A percentile compares a stretch with the other conserved stretches of the same genome.
Conservation (phyloP, 805 yeast genomes). For the Ogataea siamensis region DNA sequence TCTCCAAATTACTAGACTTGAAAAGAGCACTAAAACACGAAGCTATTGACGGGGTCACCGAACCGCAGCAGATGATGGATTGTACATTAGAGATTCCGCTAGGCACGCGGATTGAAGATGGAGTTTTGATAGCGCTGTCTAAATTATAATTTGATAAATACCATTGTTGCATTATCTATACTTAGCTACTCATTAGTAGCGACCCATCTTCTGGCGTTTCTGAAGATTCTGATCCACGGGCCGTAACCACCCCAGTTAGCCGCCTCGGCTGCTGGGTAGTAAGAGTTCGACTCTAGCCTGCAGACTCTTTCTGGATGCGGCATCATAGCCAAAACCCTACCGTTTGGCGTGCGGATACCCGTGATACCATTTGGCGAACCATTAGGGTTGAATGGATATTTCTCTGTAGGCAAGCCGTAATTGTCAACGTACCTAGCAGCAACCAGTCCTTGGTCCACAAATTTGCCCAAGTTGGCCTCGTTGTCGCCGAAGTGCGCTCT, state of each 20-base stretch:
- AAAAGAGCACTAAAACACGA: slow-evolving; percentile 52
- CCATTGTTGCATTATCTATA: slow-evolving; percentile 3
- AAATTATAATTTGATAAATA: slow-evolving; percentile 15
- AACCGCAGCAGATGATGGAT: slow-evolving; percentile 68
- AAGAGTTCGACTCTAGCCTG: slow-evolving; percentile 85
- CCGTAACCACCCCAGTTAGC: slow-evolving; percentile 78
- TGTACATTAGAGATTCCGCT: slow-evolving; percentile 49
- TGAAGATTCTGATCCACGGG: slow-evolving; percentile 93
- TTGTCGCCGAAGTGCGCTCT: slow-evolving; percentile 64
- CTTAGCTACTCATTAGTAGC: slow-evolving; percentile 27
- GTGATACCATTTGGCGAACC: slow-evolving; percentile 94
- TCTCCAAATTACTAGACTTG: slow-evolving; percentile 63
- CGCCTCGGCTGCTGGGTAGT: slow-evolving; percentile 67
- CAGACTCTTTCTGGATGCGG: slow-evolving; percentile 98
- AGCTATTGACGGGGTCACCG: slow-evolving; percentile 50
- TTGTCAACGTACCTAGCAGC: slow-evolving; percentile 86
- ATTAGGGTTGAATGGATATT: slow-evolving; percentile 93
- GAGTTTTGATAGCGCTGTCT: slow-evolving; percentile 57
- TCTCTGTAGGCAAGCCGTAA: slow-evolving; percentile 78
- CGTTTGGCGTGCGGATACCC: slow-evolving; percentile 86
- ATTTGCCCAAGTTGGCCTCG: slow-evolving; percentile 43
- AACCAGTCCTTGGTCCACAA: slow-evolving; percentile 52
- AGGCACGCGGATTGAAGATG: slow-evolving; percentile 69
- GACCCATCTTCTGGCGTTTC: slow-evolving; percentile 94
- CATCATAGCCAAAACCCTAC: slow-evolving; percentile 97